Base-by-base conservation (phyloP, 345 rosid genomes). In the Linum lewisii region DNA sequence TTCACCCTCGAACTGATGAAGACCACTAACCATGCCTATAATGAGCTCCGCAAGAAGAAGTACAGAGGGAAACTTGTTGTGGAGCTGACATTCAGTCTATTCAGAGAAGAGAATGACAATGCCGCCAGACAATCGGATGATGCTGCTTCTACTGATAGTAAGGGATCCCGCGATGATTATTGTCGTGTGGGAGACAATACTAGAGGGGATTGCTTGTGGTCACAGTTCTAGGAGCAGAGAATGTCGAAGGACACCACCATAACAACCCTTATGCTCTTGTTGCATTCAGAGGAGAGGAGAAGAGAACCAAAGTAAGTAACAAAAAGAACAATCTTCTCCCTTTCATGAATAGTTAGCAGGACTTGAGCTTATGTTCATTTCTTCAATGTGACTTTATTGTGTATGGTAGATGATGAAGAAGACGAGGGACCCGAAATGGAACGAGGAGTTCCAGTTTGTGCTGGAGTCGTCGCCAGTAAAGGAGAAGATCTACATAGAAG, bases 391-490 rank as follows among this genome's bases (percentile, higher is more conserved):
- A 1, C 32, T 60, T 58, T 58, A 21, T 19, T 8, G 38, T 34
- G 38, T 6, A 5, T 3, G 16, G 47, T 53, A 81, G 81, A 1
- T 42, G 36, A 66, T 78, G 23, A 78, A 57, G 77, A 80, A 60
- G 71, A 76, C 63, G 16, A 68, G 79, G 23, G 78, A 80, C 55
- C 88, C 83, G 15, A 37, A 25, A 21, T 80, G 84, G 88, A 74
- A 78, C n/a, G 81, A 83, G 63, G 83, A 80, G 60, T 83, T 80
- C 51, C 79, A 74, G 62, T 78, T 80, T 62, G 58, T 74, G 64
- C 63, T 78, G 0, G 80, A 74, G 50, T 81, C 76, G 47, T 26
- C 84, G 9, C 81, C 88, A 5, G 18, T 69, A 18, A 60, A 71
- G 45, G 83, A 83, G 37, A 74, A 62, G 66, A 62, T 83, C 15